Evolutionary conservation across 257 asterid species (phyloP).

Genomic region (Nicotiana tabacum): DNA sequence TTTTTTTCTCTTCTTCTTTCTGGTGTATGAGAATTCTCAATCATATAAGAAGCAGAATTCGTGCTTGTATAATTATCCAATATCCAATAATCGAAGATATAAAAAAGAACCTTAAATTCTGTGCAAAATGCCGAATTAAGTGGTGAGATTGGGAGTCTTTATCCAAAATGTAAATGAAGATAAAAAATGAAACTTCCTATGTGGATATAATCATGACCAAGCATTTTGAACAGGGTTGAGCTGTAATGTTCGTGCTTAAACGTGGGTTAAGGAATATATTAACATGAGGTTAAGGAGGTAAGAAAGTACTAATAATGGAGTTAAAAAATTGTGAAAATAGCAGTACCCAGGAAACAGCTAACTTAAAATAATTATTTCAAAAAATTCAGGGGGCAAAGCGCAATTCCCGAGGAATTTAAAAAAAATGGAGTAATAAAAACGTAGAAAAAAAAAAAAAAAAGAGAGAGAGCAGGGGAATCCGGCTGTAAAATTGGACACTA

Average conservation of each 20-base stretch:
- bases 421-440: slow-evolving; percentile 9
- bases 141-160: background rate
- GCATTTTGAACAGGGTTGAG: slow-evolving; percentile 41
- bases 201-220: slow-evolving; percentile 37
- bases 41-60: background rate
- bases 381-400: slow-evolving; percentile 16
- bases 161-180: background rate
- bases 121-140: background rate
- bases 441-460: slow-evolving; percentile 21
- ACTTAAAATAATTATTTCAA: slow-evolving; percentile 15
- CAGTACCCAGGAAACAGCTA: background rate
- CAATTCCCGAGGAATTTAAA: slow-evolving; percentile 27
- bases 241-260: slow-evolving; percentile 90
- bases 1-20: too few species aligned
- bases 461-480: slow-evolving; percentile 27
- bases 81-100: background rate
- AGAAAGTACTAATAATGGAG: slow-evolving; percentile 24
- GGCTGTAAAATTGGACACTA: slow-evolving; percentile 71
- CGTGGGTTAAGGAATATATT: slow-evolving; percentile 90
- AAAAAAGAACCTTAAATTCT: background rate
- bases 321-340: background rate
- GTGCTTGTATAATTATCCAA: background rate
- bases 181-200: background rate
- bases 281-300: slow-evolving; percentile 46
- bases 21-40: too few species aligned